Evolutionary conservation across 192 early-diverging fungal genomes (phyloP), one percentile per base, ranked within the genome.

Genomic region (Kappamyces sp.): DNA sequence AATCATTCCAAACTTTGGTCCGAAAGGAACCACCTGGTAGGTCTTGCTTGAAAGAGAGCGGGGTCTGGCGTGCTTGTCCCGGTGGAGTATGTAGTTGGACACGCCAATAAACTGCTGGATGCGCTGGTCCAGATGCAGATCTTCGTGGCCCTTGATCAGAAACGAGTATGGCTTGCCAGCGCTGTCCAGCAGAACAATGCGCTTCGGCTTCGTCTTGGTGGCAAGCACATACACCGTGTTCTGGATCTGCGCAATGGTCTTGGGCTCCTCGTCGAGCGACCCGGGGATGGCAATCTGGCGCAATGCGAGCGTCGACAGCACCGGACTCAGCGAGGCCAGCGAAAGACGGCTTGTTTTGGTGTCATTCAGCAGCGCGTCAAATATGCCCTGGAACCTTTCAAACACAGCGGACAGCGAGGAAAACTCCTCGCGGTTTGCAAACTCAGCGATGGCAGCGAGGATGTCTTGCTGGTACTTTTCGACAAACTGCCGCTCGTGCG

Each of bases 171-270:
- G 58, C 11, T 54, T 41, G 15, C 86, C 84, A 59, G 88, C 69
- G 33, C 78, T 64, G 5, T 74, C 76, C 4, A 73, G 35, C 33
- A 97, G 53, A 7, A 69, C 63, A 22, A 97, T 60, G 48, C 89
- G 90, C 61, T 95, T 97, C 5, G 94, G 94, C 47, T 91, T 87
- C 1, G 91, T 97, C 65, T 97, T 97, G 45, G 89, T 90, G 0
- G 89, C 84, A 12, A 89, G 72, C 29, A 86, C 66, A 5, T 73
- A 55, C 9, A 68, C 43, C 7, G 30, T 45, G 6, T 31, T 60
- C 12, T 37, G 29, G 47, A 37, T 74, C n/a, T 15, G 35, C 33
- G 51, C 38, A n/a, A 70, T 31, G 41, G 67, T 69, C 9, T 33
- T 65, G 31, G 34, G 42, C 62, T 46, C 32, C n/a, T 50, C 38